A percentile compares a stretch with the other conserved stretches of the same genome.
These are phyloP conservation scores for Termitomyces sp. DNA, from an alignment of 768 basidiomycete genomes.

Conservation along the genomic window DNA sequence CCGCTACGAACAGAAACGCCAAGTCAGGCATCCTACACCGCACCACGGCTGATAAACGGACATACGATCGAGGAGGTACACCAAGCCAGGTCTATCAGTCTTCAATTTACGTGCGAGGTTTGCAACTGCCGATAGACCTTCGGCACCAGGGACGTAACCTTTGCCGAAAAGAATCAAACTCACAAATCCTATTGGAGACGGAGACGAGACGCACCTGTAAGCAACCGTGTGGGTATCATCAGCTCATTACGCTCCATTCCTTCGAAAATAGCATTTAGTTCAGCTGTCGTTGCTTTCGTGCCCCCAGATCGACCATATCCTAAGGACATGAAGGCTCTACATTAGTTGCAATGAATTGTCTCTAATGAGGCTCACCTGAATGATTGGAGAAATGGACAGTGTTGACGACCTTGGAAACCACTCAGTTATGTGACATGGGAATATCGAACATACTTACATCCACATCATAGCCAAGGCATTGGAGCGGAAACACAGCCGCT, in stretches of 20 bases:
- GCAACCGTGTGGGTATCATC: constrained; percentile 60
- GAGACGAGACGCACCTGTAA: constrained; percentile 56
- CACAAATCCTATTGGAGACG: not conserved
- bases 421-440: constrained; percentile 10
- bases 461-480: constrained; percentile 90
- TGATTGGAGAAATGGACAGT: constrained; percentile 97
- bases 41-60: constrained; percentile 1
- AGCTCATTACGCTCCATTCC: constrained; percentile 74
- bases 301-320: constrained; percentile 85
- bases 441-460: constrained; percentile 57
- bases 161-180: not conserved
- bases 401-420: constrained; percentile 62
- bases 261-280: constrained; percentile 72
- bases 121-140: constrained; percentile 64
- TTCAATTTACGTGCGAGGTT: constrained; percentile 59
- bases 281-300: constrained; percentile 68
- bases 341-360: not conserved
- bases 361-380: constrained; percentile 47
- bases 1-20: constrained; percentile 46
- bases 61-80: constrained; percentile 93
- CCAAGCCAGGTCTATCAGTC: constrained; percentile 47
- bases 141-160: constrained; percentile 80
- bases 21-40: not conserved
- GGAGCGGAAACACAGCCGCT: constrained; percentile 73
- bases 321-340: constrained; percentile 22